phyloP scores from a whole-genome alignment of 495 filamentous ascomycete species.

The Aspergillus carlsbadensis region DNA sequence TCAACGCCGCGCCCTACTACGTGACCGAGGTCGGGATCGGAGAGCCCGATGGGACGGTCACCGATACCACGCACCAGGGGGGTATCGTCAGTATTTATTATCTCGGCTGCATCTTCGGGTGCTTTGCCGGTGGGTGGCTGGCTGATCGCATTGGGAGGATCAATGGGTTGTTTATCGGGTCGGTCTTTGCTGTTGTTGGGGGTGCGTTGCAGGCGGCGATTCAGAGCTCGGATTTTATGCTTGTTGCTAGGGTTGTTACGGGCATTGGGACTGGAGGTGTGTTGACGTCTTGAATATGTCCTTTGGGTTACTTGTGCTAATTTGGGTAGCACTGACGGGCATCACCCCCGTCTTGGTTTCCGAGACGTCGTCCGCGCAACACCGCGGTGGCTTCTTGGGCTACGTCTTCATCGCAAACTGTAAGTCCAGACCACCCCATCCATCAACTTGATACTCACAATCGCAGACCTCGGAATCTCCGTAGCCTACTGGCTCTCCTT shows the following conservation, averaged over 20 bases:
- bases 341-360: conserved; percentile 53
- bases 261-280: conserved; percentile 54
- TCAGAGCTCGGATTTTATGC: conserved; percentile 52
- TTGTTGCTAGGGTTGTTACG: conserved; percentile 54
- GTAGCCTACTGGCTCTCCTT: conserved; percentile 65
- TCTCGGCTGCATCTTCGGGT: conserved; percentile 53
- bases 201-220: conserved; percentile 52
- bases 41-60: conserved; percentile 35
- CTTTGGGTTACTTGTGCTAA: not conserved
- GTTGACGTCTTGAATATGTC: not conserved
- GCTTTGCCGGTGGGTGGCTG: conserved; percentile 51
- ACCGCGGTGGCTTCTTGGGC: conserved; percentile 48
- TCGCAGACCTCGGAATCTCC: conserved; percentile 55
- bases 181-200: conserved; percentile 53
- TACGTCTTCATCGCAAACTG: conserved; percentile 56
- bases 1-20: conserved; percentile 43
- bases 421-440: conserved; percentile 11
- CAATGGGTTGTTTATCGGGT: conserved; percentile 52
- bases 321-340: conserved; percentile 41
- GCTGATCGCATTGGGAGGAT: conserved; percentile 55
- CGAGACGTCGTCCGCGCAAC: conserved; percentile 48
- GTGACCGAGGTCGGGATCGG: conserved; percentile 38
- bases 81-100: conserved; percentile 57
- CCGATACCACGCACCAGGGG: conserved; percentile 39
- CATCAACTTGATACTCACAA: conserved; percentile 1